These are phyloP conservation scores for Fusarium circinatum DNA, from an alignment of 2,329 filamentous ascomycete genomes.

Conservation along the genomic window DNA sequence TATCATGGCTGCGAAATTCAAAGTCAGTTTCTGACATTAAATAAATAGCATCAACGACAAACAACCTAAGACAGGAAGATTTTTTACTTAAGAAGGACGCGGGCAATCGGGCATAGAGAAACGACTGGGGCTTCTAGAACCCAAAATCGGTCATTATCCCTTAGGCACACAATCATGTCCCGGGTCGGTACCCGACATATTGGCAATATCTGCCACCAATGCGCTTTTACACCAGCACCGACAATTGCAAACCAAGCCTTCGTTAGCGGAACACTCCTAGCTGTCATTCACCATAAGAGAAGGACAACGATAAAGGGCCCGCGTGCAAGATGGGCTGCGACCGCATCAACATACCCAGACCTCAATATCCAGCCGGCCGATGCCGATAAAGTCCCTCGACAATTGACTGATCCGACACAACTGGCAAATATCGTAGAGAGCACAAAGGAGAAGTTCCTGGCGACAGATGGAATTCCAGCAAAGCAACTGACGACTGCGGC, in stretches of 20 bases:
- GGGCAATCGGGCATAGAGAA: background rate
- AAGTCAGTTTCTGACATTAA: constrained; percentile 10
- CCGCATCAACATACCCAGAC: constrained; percentile 34
- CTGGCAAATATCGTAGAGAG: constrained; percentile 56
- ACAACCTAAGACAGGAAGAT: background rate
- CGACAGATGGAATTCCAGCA: constrained; percentile 57
- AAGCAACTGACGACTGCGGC: constrained; percentile 56
- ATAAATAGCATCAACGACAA: constrained; percentile 15
- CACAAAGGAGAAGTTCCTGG: constrained; percentile 56
- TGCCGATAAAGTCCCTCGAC: constrained; percentile 34
- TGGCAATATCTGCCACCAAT: constrained; percentile 57
- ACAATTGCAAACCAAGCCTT: constrained; percentile 39
- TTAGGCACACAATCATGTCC: constrained; percentile 49
- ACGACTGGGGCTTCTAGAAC: background rate
- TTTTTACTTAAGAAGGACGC: constrained; percentile 3
- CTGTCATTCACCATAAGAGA: constrained; percentile 24
- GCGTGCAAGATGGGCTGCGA: constrained; percentile 44
- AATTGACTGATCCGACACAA: constrained; percentile 52
- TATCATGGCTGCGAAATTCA: constrained; percentile 21
- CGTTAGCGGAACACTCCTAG: constrained; percentile 38
- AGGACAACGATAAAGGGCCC: constrained; percentile 13
- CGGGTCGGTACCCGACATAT: constrained; percentile 47
- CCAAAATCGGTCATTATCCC: background rate
- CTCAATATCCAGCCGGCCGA: constrained; percentile 26
- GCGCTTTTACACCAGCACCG: constrained; percentile 49